Evolutionary conservation across 495 filamentous ascomycete genomes (phyloP), one percentile per base, ranked within the genome.

Genomic region (Staphylotrichum tortipilum): DNA sequence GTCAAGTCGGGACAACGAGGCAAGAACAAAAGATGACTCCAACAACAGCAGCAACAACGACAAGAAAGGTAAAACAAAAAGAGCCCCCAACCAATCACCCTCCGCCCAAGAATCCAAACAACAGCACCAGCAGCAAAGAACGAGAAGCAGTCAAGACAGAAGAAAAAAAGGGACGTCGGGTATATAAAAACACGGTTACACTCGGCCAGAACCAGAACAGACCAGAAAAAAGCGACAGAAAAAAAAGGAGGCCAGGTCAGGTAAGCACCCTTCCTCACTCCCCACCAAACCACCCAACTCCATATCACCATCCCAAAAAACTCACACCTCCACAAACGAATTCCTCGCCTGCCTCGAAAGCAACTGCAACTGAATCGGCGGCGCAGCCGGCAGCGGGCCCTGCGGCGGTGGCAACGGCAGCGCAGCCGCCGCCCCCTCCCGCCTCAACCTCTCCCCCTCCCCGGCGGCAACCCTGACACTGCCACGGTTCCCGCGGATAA

Each of bases 401-500:
- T 52, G 10, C 9, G 53, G 33, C 31, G 58, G 59, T 2, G 49
- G 38, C 9, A 39, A n/a, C 9, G 48, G 38, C 30, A 55, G 15
- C 41, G 60, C 58, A n/a, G 54, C 15, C 3, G 35, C n/a, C 48
- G 26, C 3, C 29, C 11, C 9, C 14, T 42, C 39, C 24, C 17
- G 23, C 15, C 34, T 19, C 5, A n/a, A n/a, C n/a, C 21, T 12
- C 8, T 44, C 35, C 52, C 62, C 64, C 29, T 57, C 46, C 29
- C 67, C 64, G 3, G 55, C 59, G 14, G 70, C 69, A 22, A 81
- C 47, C 23, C 72, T 68, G 30, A 82, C 69, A 49, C 76, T 78
- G 12, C 80, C 80, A 42, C 79, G 71, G 28, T 67, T 65, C 36
- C 79, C 74, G 47, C 82, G 77, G 23, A 84, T 69, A 35, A 84